Conservation (phyloP, 495 filamentous ascomycete genomes). For the Penicillium cinerascens region DNA sequence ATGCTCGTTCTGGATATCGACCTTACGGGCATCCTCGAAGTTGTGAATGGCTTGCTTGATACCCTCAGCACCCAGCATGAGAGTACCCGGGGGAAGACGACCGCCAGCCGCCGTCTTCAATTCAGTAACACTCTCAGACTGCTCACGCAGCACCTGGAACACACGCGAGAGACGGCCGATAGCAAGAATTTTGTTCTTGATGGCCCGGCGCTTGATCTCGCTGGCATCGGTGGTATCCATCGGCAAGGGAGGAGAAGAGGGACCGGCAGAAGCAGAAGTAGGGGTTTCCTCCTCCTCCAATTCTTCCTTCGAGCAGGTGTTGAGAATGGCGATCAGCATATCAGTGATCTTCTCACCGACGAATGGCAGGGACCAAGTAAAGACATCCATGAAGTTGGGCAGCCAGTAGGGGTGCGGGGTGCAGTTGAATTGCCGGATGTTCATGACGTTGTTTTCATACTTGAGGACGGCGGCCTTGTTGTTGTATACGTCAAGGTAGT, state of each 20-base stretch:
- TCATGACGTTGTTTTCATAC: constrained; percentile 99
- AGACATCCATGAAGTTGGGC: constrained; percentile 99
- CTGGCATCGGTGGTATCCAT: constrained; percentile 71
- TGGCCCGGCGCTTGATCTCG: constrained; percentile 89
- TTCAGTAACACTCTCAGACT: constrained; percentile 94
- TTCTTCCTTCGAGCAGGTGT: constrained; percentile 97
- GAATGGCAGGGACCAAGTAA: constrained; percentile 98
- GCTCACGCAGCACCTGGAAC: constrained; percentile 96
- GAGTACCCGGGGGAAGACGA: constrained; percentile 86
- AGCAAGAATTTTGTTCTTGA: constrained; percentile 99
- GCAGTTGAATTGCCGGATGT: constrained; percentile 99
- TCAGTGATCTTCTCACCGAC: constrained; percentile 99
- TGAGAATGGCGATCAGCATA: constrained; percentile 98
- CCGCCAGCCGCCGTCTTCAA: constrained; percentile 95
- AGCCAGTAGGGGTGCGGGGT: constrained; percentile 99
- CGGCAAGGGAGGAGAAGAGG: constrained; percentile 65
- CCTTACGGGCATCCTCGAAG: constrained; percentile 97
- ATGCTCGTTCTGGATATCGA: constrained; percentile 94
- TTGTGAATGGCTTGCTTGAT: constrained; percentile 98
- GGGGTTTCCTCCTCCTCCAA: constrained; percentile 82
- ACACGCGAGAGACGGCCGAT: constrained; percentile 96
- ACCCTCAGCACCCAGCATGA: constrained; percentile 96
- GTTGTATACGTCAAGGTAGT: constrained; percentile 99
- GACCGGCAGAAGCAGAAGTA: constrained; percentile 54
- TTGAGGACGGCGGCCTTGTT: constrained; percentile 99